Percentiles rank a stretch among this genome's conserved stretches.
These are phyloP conservation scores for Immersiella caudata DNA, from an alignment of 495 filamentous ascomycete species.

Conservation along the genomic window DNA sequence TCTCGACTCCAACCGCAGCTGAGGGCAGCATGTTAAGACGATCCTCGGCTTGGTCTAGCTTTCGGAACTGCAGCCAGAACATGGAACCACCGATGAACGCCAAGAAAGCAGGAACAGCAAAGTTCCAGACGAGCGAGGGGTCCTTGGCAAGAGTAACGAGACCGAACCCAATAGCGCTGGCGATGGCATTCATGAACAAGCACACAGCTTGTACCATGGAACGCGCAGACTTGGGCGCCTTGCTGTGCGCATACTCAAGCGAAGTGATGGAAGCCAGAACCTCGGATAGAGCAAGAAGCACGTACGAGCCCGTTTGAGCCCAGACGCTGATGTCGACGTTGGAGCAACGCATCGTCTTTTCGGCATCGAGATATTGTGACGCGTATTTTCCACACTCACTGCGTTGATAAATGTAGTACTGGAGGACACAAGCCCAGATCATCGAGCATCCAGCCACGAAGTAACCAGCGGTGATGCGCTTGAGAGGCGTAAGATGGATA, in stretches of 20 bases:
- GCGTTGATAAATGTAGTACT: slow-evolving; percentile 71
- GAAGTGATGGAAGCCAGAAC: slow-evolving; percentile 69
- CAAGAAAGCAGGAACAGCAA: slow-evolving; percentile 63
- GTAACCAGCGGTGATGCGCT: slow-evolving; percentile 73
- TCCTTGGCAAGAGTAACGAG: slow-evolving; percentile 67
- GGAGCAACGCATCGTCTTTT: slow-evolving; percentile 4
- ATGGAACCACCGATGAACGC: slow-evolving; percentile 59
- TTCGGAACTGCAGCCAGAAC: slow-evolving; percentile 65
- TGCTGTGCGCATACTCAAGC: slow-evolving; percentile 74
- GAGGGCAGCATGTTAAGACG: slow-evolving; percentile 57
- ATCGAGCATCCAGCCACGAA: slow-evolving; percentile 61
- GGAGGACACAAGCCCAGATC: slow-evolving; percentile 66
- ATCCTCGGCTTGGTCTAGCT: slow-evolving; percentile 66
- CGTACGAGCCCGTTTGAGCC: slow-evolving; percentile 65
- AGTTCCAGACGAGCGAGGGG: slow-evolving; percentile 67
- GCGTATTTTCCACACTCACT: slow-evolving; percentile 54
- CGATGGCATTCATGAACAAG: slow-evolving; percentile 71
- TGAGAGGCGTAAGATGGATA: slow-evolving; percentile 72
- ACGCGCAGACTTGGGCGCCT: slow-evolving; percentile 78
- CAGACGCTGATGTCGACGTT: slow-evolving; percentile 53
- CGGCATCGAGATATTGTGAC: slow-evolving; percentile 20
- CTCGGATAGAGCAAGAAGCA: slow-evolving; percentile 73
- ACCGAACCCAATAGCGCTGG: slow-evolving; percentile 68
- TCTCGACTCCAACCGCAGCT: background rate
- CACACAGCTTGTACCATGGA: slow-evolving; percentile 69